phyloP scores from a whole-genome alignment of 805 yeast genomes.

The Suhomyces sp. region DNA sequence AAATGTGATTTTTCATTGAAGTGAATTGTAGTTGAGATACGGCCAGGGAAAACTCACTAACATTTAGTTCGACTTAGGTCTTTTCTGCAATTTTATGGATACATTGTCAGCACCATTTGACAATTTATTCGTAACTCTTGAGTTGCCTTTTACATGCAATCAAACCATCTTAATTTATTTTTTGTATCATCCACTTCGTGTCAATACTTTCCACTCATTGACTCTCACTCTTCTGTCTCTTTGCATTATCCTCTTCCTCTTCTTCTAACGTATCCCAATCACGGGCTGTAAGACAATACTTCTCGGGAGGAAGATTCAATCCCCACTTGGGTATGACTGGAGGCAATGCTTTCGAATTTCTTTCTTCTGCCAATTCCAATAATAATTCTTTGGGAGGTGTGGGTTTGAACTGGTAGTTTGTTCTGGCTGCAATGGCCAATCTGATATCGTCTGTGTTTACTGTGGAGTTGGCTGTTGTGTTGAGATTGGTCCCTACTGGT shows the following conservation, averaged over 20 bases:
- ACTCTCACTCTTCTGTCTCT: no score
- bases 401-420: slow-evolving; percentile 96
- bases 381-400: slow-evolving; percentile 88
- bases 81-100: no score
- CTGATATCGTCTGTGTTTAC: slow-evolving; percentile 88
- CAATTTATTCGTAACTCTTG: no score
- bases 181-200: no score
- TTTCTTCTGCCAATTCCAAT: slow-evolving; percentile 86
- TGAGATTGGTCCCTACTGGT: slow-evolving; percentile 32
- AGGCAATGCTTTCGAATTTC: slow-evolving; percentile 87
- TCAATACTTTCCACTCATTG: no score
- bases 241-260: slow-evolving; percentile 15
- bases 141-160: no score
- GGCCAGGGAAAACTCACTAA: no score
- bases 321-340: slow-evolving; percentile 92
- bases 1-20: no score
- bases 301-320: slow-evolving; percentile 93
- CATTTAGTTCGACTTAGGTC: no score
- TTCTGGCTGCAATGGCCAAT: slow-evolving; percentile 88
- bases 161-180: no score
- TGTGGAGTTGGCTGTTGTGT: slow-evolving; percentile 38
- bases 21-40: no score
- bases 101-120: no score
- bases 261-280: slow-evolving; percentile 57
- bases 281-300: slow-evolving; percentile 84